phyloP scores from a whole-genome alignment of 768 basidiomycete species.

The Lentinula edodes region DNA sequence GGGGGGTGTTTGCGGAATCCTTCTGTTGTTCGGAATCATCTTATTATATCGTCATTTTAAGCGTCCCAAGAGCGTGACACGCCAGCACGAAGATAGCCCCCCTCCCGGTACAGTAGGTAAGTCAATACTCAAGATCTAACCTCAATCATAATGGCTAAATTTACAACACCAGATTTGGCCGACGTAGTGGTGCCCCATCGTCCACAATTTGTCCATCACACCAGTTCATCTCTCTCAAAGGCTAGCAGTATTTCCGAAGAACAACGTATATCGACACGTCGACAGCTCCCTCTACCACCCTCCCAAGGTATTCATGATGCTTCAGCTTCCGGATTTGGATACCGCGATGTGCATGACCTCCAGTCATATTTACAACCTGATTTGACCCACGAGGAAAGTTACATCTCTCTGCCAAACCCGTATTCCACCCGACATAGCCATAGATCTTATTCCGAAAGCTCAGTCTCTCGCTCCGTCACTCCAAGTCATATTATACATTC shows the following conservation, averaged over 20 bases:
- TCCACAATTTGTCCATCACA: not conserved
- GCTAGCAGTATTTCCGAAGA: not conserved
- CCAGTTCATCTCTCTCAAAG: not conserved
- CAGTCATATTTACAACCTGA: not conserved
- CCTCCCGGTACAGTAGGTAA: not conserved
- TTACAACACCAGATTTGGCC: not conserved
- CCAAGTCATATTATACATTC: not conserved
- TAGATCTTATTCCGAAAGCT: conserved; percentile 4
- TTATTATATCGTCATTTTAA: conserved; percentile 9
- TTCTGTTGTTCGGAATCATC: not conserved
- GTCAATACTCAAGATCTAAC: not conserved
- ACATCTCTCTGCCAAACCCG: not conserved
- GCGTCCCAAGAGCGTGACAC: not conserved
- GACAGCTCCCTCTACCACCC: not conserved
- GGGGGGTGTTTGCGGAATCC: not conserved
- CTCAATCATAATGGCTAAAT: not conserved
- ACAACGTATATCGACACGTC: not conserved
- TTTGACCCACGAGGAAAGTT: not conserved
- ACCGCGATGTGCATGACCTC: not conserved
- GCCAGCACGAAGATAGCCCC: too few species aligned
- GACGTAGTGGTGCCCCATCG: not conserved
- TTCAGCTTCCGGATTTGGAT: not conserved
- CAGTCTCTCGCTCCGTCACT: not conserved
- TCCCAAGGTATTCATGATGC: not conserved
- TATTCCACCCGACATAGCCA: not conserved